Percentiles rank a stretch among this genome's conserved stretches.
Evolutionary conservation across 2,329 filamentous ascomycete genomes (phyloP).

Genomic region (Karstenula rhodostoma): DNA sequence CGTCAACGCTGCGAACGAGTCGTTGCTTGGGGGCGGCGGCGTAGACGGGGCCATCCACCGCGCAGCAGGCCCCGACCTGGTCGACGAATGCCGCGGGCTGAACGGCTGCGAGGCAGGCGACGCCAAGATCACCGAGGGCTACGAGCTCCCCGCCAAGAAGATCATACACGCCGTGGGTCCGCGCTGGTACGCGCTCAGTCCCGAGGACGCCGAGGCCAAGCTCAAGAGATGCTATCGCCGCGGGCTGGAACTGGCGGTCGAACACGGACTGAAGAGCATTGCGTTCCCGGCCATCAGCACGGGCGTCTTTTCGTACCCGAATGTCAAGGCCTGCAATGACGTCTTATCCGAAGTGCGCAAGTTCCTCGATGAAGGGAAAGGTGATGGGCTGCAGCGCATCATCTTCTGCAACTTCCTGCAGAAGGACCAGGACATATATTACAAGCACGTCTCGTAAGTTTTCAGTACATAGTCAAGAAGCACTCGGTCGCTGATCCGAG

Average conservation of each 20-base stretch:
- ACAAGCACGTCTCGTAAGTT: slow-evolving; percentile 75
- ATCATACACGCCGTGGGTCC: slow-evolving; percentile 94
- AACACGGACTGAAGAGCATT: slow-evolving; percentile 72
- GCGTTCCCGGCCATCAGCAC: slow-evolving; percentile 89
- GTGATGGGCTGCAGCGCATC: slow-evolving; percentile 70
- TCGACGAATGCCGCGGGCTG: slow-evolving; percentile 75
- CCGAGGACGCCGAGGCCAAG: slow-evolving; percentile 50
- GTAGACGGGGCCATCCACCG: slow-evolving; percentile 80
- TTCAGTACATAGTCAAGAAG: neutral
- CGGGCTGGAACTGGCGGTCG: slow-evolving; percentile 75
- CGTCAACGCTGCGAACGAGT: slow-evolving; percentile 89
- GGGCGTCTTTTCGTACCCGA: slow-evolving; percentile 89
- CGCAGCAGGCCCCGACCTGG: slow-evolving; percentile 75
- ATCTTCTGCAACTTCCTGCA: slow-evolving; percentile 85
- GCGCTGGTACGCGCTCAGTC: slow-evolving; percentile 64
- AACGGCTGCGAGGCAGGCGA: slow-evolving; percentile 78
- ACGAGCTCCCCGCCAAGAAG: slow-evolving; percentile 76
- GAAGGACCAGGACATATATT: slow-evolving; percentile 81
- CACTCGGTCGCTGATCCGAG: slow-evolving; percentile 13
- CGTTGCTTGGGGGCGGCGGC: slow-evolving; percentile 85
- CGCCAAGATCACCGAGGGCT: slow-evolving; percentile 83
- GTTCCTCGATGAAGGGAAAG: slow-evolving; percentile 60
- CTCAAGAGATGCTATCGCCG: slow-evolving; percentile 73
- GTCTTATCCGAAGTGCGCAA: slow-evolving; percentile 69
- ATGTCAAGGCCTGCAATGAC: slow-evolving; percentile 72